Conservation (phyloP, 2,329 filamentous ascomycete species). For the Nothophoma quercina region DNA sequence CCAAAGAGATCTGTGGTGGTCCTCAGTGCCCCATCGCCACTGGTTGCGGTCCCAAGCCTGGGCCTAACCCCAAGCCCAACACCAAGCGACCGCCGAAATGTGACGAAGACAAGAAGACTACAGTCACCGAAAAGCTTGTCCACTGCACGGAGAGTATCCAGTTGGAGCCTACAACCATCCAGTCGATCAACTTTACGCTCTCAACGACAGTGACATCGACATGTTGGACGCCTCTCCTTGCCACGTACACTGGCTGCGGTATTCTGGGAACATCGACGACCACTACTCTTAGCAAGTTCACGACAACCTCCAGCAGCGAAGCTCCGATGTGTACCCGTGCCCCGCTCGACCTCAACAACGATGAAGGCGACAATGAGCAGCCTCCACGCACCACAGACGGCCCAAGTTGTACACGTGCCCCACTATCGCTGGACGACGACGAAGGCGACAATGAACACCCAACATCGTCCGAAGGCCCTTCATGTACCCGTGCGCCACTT, state of each 20-base stretch:
- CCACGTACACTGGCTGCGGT: constrained; percentile 27
- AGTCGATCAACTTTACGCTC: constrained; percentile 12
- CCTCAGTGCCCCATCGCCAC: constrained; percentile 15
- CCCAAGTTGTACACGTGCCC: constrained; percentile 28
- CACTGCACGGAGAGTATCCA: constrained; percentile 25
- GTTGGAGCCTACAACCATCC: constrained; percentile 15
- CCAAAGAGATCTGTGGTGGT: constrained; percentile 25
- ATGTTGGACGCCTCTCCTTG: constrained; percentile 28
- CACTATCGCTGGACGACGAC: constrained; percentile 40
- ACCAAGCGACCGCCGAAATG: constrained; percentile 20
- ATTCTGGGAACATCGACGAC: constrained; percentile 20
- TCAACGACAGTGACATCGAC: constrained; percentile 24
- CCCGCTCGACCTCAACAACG: constrained; percentile 35
- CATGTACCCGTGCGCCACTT: constrained; percentile 25
- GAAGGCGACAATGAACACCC: constrained; percentile 33
- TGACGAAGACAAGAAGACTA: constrained; percentile 29
- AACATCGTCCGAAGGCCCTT: constrained; percentile 1
- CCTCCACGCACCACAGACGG: not conserved
- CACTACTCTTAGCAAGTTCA: constrained; percentile 13
- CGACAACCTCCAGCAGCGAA: constrained; percentile 10
- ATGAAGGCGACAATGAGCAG: constrained; percentile 36
- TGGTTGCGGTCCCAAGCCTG: constrained; percentile 31
- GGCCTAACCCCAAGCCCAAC: constrained; percentile 13
- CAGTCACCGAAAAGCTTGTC: constrained; percentile 31
- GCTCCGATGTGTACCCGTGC: constrained; percentile 27